Evolutionary conservation across 345 rosid species (phyloP).

Genomic region (Clarkia xantiana): DNA sequence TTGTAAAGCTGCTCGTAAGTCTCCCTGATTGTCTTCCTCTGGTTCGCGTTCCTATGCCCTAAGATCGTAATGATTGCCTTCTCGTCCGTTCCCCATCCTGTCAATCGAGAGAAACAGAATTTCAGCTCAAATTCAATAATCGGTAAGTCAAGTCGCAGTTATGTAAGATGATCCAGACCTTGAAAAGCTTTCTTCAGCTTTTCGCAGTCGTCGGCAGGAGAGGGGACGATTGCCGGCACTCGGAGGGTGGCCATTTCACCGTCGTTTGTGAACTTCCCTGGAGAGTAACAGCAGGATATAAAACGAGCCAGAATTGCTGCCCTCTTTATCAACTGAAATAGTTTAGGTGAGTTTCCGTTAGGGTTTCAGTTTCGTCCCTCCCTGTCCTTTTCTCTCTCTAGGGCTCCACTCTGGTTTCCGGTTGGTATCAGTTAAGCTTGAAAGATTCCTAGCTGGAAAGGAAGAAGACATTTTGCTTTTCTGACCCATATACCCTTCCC

Average conservation of each 20-base stretch:
- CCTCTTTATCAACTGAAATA: neutral
- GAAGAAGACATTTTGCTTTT: too few relatives aligned
- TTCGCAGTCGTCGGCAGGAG: slow-evolving; percentile 55
- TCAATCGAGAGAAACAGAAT: neutral
- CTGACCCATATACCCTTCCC: too few relatives aligned
- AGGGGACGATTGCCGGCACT: slow-evolving; percentile 46
- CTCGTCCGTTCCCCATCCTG: slow-evolving; percentile 79
- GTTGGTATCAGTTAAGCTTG: too few relatives aligned
- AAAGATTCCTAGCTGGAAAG: too few relatives aligned
- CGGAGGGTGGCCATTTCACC: slow-evolving; percentile 39
- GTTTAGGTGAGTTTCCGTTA: neutral
- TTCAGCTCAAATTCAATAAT: too few relatives aligned
- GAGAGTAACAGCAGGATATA: slow-evolving; percentile 1
- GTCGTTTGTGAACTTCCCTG: neutral
- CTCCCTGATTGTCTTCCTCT: slow-evolving; percentile 56
- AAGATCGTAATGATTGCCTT: slow-evolving; percentile 37
- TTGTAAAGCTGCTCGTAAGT: slow-evolving; percentile 44
- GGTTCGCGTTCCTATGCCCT: slow-evolving; percentile 61
- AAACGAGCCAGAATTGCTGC: neutral
- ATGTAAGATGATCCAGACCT: slow-evolving; percentile 23
- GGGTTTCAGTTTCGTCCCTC: neutral
- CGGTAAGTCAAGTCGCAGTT: too few relatives aligned
- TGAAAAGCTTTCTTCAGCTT: slow-evolving; percentile 45
- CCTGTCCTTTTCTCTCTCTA: neutral
- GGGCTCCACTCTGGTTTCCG: neutral